phyloP scores from a whole-genome alignment of 805 yeast genomes.

The Wickerhamomyces bisporus region DNA sequence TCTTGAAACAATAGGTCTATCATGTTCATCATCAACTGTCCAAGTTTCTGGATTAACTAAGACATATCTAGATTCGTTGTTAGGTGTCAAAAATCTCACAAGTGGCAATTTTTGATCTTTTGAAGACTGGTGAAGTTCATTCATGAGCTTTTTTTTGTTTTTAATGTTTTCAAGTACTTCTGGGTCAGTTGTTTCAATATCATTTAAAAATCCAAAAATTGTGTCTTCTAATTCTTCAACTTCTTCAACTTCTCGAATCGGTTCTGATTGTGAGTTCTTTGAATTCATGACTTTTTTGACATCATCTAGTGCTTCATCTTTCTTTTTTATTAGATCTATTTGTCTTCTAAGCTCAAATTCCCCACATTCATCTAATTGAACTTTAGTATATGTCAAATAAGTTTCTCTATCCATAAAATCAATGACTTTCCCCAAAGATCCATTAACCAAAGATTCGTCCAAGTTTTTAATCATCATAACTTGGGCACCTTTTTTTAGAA shows the following conservation, averaged over 20 bases:
- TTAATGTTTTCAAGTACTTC: slow-evolving; percentile 30
- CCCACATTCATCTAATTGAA: slow-evolving; percentile 19
- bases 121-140: slow-evolving; percentile 39
- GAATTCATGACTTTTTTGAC: slow-evolving; percentile 5
- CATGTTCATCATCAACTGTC: slow-evolving; percentile 71
- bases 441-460: slow-evolving; percentile 70
- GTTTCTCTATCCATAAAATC: slow-evolving; percentile 52
- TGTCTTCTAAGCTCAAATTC: slow-evolving; percentile 22
- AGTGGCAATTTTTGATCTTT: slow-evolving; percentile 56
- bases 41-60: slow-evolving; percentile 80
- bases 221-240: slow-evolving; percentile 34
- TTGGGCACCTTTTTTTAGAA: slow-evolving; percentile 67
- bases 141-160: slow-evolving; percentile 43
- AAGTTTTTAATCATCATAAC: slow-evolving; percentile 79
- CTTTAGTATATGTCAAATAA: slow-evolving; percentile 33
- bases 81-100: slow-evolving; percentile 69
- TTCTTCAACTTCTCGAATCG: slow-evolving; percentile 1
- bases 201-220: slow-evolving; percentile 43
- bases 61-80: slow-evolving; percentile 69
- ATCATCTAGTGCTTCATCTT: slow-evolving; percentile 2
- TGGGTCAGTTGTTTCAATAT: slow-evolving; percentile 21
- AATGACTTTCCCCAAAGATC: slow-evolving; percentile 66
- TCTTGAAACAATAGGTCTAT: slow-evolving; percentile 62
- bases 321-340: slow-evolving; percentile 10
- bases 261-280: too few species aligned